phyloP scores from a whole-genome alignment of 805 yeast species.

The Starmerella sirachaensis region DNA sequence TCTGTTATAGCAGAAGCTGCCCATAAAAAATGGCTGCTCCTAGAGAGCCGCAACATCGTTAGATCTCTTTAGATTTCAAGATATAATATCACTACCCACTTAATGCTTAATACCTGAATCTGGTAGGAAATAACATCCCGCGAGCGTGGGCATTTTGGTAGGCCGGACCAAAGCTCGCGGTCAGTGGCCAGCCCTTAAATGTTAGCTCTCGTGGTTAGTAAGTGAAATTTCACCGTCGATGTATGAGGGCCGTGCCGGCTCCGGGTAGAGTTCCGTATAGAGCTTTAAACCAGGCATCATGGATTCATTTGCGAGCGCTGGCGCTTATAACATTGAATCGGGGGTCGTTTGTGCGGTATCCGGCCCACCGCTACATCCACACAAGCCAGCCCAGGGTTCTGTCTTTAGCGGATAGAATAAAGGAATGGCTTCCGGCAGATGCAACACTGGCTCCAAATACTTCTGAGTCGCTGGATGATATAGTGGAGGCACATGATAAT shows the following conservation, averaged over 20 bases:
- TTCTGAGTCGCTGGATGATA: not conserved
- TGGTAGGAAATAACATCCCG: too few relatives aligned
- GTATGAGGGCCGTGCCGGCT: slow-evolving; percentile 10
- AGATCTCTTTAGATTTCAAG: not conserved
- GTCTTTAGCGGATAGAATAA: slow-evolving; percentile 17
- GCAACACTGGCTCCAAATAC: slow-evolving; percentile 10
- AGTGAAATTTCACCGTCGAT: slow-evolving; percentile 6
- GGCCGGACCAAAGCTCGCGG: not conserved
- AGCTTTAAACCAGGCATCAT: too few relatives aligned
- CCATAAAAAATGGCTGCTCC: not conserved
- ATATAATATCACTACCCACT: not conserved
- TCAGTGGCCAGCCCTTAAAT: not conserved
- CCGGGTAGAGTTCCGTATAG: not conserved
- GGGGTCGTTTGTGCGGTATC: too few relatives aligned
- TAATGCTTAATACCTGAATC: too few relatives aligned
- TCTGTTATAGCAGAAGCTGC: not conserved
- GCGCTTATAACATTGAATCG: too few relatives aligned
- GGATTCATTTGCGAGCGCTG: too few relatives aligned
- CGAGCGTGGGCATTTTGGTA: too few relatives aligned
- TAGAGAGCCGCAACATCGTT: not conserved
- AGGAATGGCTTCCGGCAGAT: slow-evolving; percentile 12
- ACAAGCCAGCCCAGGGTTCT: too few relatives aligned
- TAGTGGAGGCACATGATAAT: not conserved
- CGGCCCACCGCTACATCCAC: too few relatives aligned
- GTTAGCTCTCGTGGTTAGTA: not conserved